Percentiles rank a stretch among this genome's conserved stretches.
Evolutionary conservation across 2,329 filamentous ascomycete species (phyloP).

Genomic region (Arachnomyces sp.): DNA sequence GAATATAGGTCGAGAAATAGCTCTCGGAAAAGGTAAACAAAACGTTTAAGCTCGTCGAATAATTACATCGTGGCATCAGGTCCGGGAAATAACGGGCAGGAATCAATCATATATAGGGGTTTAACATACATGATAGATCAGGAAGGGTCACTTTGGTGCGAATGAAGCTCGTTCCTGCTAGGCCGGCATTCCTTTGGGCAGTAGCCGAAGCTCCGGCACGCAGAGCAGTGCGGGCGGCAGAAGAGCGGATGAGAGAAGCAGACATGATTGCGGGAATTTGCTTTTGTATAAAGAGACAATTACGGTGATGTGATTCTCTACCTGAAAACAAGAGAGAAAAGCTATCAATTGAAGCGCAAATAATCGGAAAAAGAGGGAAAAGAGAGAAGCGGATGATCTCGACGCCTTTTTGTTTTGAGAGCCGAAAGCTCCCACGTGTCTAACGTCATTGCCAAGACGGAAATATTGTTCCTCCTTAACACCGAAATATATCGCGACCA

Average conservation of each 20-base stretch:
- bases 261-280: conserved; percentile 50
- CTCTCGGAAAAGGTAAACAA: neutral
- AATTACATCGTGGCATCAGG: neutral
- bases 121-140: conserved; percentile 63
- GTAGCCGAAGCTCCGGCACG: conserved; percentile 53
- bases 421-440: too few species aligned
- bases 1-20: neutral
- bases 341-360: conserved; percentile 5
- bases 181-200: conserved; percentile 46
- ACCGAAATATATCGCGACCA: conserved; percentile 11
- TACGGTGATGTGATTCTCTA: neutral
- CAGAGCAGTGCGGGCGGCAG: conserved; percentile 61
- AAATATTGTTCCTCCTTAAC: neutral
- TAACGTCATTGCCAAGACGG: too few species aligned
- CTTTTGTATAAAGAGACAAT: conserved; percentile 8
- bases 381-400: neutral
- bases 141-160: conserved; percentile 88
- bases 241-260: conserved; percentile 63
- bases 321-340: neutral
- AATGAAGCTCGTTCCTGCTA: conserved; percentile 67
- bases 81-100: neutral
- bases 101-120: neutral
- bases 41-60: neutral
- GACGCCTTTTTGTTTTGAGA: too few species aligned
- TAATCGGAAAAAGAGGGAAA: neutral